Conservation (phyloP, 805 yeast species). For the Candida chilensis region DNA sequence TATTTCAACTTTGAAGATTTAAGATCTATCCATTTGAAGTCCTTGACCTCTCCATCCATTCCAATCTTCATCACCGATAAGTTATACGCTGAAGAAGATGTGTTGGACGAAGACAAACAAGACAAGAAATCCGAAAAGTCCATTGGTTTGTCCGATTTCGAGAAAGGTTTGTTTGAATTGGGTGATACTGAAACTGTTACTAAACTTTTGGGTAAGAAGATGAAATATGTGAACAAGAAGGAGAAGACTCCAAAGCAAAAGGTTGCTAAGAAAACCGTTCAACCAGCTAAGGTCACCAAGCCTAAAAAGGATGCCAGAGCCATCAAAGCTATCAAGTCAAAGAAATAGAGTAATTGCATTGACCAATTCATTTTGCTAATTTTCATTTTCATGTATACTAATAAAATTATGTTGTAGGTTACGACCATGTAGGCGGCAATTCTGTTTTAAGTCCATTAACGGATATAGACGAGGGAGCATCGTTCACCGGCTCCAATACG, state of each 20-base stretch:
- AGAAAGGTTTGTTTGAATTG: constrained; percentile 71
- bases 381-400: too few relatives aligned
- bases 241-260: neutral
- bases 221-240: constrained; percentile 25
- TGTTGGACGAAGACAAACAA: constrained; percentile 18
- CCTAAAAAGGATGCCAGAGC: too few relatives aligned
- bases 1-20: constrained; percentile 34
- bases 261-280: neutral
- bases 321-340: too few relatives aligned
- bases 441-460: too few relatives aligned
- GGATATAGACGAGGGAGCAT: too few relatives aligned
- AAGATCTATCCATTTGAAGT: constrained; percentile 57
- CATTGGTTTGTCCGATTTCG: constrained; percentile 46
- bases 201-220: constrained; percentile 50
- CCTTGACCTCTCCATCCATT: constrained; percentile 67
- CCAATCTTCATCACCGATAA: constrained; percentile 71
- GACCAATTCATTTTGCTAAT: too few relatives aligned
- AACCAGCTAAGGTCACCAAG: constrained; percentile 1
- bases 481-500: neutral
- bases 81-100: constrained; percentile 41
- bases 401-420: too few relatives aligned
- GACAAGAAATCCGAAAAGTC: constrained; percentile 11
- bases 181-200: constrained; percentile 70
- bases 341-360: too few relatives aligned
- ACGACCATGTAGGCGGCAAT: too few relatives aligned